Evolutionary conservation across 1,284 basidiomycete genomes (phyloP), one percentile per base, ranked within the genome.

Genomic region (Hypsizygus ulmarius): DNA sequence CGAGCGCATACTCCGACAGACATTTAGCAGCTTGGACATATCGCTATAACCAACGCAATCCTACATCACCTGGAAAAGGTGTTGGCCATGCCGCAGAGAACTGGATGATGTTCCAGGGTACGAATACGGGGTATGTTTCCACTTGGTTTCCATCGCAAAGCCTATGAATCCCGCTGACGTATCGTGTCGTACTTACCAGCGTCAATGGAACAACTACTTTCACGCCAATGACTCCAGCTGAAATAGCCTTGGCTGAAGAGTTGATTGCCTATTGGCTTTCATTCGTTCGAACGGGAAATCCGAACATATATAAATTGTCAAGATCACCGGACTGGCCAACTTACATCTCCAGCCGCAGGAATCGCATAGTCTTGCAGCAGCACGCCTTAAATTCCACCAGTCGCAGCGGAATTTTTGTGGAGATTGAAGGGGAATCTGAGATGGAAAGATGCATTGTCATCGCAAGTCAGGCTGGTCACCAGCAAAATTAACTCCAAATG

Each of bases 21-120:
- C 21, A 55, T n/a, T 58, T 54, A 16, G 67, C 63, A 27, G 63
- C 72, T 6, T 81, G 69, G 68, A 72, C 74, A 10, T 81, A 82
- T 56, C 69, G 79, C 14, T 81, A 81, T 61, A 81, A 82, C 58
- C 77, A 81, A 54, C 63, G 66, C 3, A 75, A 77, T 41, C 75
- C 75, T 3, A 74, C 73, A 0, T 52, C 55, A 1, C 62, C 64
- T 19, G 64, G 62, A 7, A 47, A 63, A 0, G 61, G 60, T 18
- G 74, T 77, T 4, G 63, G 52, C 9, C 80, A 82, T 54, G 73
- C 79, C 2, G 69, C 81, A 1, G 79, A 83, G 59, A 81, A 82
- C 55, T 81, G 75, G 73, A 80, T 81, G 77, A 79, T 82, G 79
- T 81, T 82, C 64, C 62, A 61, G 18, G 80, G 80, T 2, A 75